Evolutionary conservation across 768 basidiomycete genomes (phyloP).

Genomic region (Suillus clintonianus): DNA sequence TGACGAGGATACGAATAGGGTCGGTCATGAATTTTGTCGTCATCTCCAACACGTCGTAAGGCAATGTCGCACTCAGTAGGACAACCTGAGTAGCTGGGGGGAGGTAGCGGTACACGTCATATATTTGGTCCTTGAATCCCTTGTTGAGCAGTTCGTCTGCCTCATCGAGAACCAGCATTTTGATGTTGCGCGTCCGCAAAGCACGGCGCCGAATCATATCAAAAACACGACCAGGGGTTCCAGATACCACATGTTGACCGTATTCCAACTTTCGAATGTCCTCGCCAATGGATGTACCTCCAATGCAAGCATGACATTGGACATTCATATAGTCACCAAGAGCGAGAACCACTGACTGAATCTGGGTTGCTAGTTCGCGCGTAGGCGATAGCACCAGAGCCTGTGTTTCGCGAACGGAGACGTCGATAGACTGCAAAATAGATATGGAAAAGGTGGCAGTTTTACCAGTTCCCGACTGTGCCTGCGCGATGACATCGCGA

Average conservation of each 20-base stretch:
- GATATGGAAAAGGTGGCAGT: constrained; percentile 99
- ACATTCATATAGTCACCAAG: constrained; percentile 99
- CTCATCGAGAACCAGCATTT: constrained; percentile 94
- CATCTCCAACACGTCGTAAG: constrained; percentile 97
- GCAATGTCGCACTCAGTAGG: constrained; percentile 92
- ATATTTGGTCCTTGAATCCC: constrained; percentile 99
- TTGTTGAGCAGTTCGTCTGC: constrained; percentile 97
- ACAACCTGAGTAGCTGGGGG: constrained; percentile 98
- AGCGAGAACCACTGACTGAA: constrained; percentile 94
- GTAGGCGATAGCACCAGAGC: constrained; percentile 96
- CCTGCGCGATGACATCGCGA: constrained; percentile 98
- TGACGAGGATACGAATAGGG: constrained; percentile 96
- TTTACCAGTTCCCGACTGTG: constrained; percentile 99
- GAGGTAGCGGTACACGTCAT: constrained; percentile 97
- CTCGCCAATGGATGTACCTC: constrained; percentile 95
- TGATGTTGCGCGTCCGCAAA: constrained; percentile 94
- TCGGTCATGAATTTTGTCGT: constrained; percentile 99
- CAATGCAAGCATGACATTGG: constrained; percentile 97
- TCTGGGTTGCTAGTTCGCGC: constrained; percentile 98
- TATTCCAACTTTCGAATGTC: constrained; percentile 97
- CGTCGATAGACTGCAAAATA: constrained; percentile 97
- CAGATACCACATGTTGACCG: constrained; percentile 96
- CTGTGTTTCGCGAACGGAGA: constrained; percentile 91
- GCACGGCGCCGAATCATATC: constrained; percentile 98
- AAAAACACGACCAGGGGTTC: constrained; percentile 96